Evolutionary conservation across 257 asterid species (phyloP).

Genomic region (Salvia miltiorrhiza): DNA sequence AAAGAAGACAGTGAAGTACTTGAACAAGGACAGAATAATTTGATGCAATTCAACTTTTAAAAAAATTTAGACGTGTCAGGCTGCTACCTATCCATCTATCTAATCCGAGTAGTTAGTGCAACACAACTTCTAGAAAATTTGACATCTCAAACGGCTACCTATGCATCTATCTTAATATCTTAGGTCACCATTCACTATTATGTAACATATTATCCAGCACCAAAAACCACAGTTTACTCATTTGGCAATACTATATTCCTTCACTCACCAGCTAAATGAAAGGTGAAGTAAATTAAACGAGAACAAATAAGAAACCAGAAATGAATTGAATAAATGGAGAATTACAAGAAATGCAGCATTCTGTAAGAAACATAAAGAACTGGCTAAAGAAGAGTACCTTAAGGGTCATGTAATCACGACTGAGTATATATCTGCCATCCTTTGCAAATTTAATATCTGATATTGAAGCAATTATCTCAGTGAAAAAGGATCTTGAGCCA

Average conservation of each 20-base stretch:
- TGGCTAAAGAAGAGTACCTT: conserved; percentile 47
- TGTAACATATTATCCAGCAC: neutral
- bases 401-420: conserved; percentile 99
- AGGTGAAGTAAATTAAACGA: neutral
- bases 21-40: neutral
- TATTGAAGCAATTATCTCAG: conserved; percentile 99
- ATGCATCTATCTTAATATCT: neutral
- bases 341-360: neutral
- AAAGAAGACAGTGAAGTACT: conserved; percentile 7
- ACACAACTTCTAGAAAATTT: neutral
- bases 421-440: conserved; percentile 89
- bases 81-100: conserved; percentile 9
- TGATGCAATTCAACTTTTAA: neutral
- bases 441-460: conserved; percentile 96
- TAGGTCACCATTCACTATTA: neutral
- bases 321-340: neutral
- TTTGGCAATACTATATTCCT: conserved; percentile 14
- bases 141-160: neutral
- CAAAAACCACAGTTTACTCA: neutral
- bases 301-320: conserved; percentile 15
- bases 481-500: conserved; percentile 97
- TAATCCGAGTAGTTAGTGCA: neutral
- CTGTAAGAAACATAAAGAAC: neutral
- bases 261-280: conserved; percentile 11
- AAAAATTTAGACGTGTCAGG: neutral